Evolutionary conservation across 2,329 filamentous ascomycete species (phyloP), one percentile per base, ranked within the genome.

Genomic region (Alternaria sp.): DNA sequence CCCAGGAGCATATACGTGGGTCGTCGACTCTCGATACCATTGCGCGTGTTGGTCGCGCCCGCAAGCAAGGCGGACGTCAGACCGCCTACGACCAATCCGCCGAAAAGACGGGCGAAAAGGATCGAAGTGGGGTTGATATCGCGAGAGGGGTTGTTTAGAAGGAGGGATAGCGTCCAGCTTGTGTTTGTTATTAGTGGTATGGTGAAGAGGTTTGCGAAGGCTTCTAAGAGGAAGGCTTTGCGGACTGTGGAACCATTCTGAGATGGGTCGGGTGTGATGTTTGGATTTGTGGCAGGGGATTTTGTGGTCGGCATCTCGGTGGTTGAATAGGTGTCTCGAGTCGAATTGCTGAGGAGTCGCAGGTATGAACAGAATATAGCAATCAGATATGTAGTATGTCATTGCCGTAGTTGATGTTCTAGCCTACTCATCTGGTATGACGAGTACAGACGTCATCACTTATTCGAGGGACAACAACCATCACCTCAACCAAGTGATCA

Each of bases 161-260:
- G 57, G 5, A 69, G 42, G 9, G 65, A 69, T 16, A 74, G 65
- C 5, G 67, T 65, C 26, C 53, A 66, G 14, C 51, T 65, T 4
- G 70, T 70, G 36, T 74, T 61, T 20, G 68, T 71, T 24, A 73
- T 65, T 4, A 73, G 59, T 7, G 68, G 71, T 7, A 72, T 64
- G 9, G 65, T 71, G 61, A 72, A 72, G 55, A 74, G 66, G 28
- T 73, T 73, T 22, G 68, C 68, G 43, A 68, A 51, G 38, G 68
- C 71, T 64, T 74, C 71, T 16, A 66, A 36, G 28, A 74, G 57
- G 41, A 74, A 74, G 39, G 71, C 71, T 54, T 66, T 72, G 51
- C 70, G 67, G 57, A 73, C 70, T n/a, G 44, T 64, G 9, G 69
- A 69, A 48, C 61, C 65, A 28, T 56, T 44, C 9, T 60, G 32